phyloP scores from a whole-genome alignment of 805 yeast genomes.

The Jamesozyma hellenica region DNA sequence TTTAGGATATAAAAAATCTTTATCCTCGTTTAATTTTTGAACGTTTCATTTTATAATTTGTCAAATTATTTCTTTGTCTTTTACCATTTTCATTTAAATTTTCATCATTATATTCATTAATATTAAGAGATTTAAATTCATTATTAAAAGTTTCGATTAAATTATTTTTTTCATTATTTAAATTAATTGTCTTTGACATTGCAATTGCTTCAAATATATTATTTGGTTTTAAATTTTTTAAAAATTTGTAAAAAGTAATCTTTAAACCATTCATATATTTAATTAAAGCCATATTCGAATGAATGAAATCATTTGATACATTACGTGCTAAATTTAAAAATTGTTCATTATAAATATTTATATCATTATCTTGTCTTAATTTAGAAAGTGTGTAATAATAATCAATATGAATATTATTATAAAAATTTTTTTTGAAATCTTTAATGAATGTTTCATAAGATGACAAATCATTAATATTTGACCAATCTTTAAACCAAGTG shows the following conservation, averaged over 20 bases:
- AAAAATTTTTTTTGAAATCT: background rate
- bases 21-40: conserved; percentile 3
- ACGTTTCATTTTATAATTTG: no score
- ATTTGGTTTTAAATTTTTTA: background rate
- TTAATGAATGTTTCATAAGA: background rate
- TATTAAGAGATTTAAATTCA: no score
- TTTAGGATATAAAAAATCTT: background rate
- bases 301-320: background rate
- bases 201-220: background rate
- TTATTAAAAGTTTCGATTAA: no score
- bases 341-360: background rate
- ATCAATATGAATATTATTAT: background rate
- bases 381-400: background rate
- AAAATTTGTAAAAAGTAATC: background rate
- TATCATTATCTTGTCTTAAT: background rate
- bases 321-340: background rate
- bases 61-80: background rate
- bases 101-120: no score
- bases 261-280: background rate
- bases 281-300: background rate
- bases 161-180: background rate
- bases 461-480: background rate
- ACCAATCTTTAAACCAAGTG: background rate
- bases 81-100: no score
- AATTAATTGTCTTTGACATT: background rate